phyloP scores from a whole-genome alignment of 2,329 filamentous ascomycete genomes.

The Xylariales sp. region DNA sequence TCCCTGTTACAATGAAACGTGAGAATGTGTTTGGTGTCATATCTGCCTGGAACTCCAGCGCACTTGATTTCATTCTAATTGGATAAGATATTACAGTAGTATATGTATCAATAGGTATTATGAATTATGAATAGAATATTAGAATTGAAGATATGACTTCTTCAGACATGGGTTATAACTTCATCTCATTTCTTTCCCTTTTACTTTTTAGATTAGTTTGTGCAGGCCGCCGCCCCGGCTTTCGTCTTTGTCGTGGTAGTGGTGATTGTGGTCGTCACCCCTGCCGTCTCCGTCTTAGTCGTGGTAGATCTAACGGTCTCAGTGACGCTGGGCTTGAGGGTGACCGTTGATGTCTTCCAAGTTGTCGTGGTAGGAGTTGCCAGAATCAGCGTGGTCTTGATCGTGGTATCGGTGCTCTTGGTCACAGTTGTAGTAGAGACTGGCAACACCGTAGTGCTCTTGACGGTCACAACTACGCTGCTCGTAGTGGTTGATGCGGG shows the following conservation, averaged over 20 bases:
- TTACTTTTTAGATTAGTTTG: no score
- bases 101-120: no score
- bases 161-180: no score
- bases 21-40: no score
- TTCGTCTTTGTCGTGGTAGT: constrained; percentile 6
- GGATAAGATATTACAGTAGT: no score
- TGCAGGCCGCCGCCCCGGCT: constrained; percentile 2
- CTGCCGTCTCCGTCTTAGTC: constrained; percentile 11
- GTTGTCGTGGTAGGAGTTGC: constrained; percentile 3
- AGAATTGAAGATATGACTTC: no score
- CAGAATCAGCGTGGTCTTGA: constrained; percentile 1
- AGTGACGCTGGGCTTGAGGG: constrained; percentile 4
- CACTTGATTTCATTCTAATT: no score
- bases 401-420: not conserved
- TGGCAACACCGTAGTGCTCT: constrained; percentile 1
- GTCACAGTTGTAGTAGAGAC: constrained; percentile 5
- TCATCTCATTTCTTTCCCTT: no score
- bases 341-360: constrained; percentile 1
- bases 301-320: constrained; percentile 1
- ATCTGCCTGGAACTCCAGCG: no score
- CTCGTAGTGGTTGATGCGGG: constrained; percentile 1
- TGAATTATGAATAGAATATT: no score
- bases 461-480: constrained; percentile 2
- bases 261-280: constrained; percentile 12
- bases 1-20: no score